Evolutionary conservation across 192 early-diverging fungal species (phyloP).

Genomic region (Linnemannia schmuckeri): DNA sequence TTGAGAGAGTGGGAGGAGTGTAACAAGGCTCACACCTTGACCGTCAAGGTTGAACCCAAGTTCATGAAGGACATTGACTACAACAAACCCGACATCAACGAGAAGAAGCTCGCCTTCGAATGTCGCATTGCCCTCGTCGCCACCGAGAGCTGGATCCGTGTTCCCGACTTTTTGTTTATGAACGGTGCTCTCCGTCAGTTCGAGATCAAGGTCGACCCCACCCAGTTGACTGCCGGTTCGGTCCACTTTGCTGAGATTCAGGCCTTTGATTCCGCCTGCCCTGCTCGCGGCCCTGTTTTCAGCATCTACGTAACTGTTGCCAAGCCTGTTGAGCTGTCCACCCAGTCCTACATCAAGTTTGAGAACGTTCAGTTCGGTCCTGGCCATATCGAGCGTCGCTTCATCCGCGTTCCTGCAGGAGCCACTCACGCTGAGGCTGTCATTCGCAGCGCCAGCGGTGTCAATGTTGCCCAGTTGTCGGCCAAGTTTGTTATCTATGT

Average conservation of each 20-base stretch:
- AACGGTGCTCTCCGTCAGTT: conserved; percentile 76
- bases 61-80: conserved; percentile 76
- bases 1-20: conserved; percentile 84
- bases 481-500: conserved; percentile 57
- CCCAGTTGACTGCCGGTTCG: conserved; percentile 77
- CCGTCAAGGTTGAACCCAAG: conserved; percentile 67
- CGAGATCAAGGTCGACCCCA: conserved; percentile 83
- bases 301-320: conserved; percentile 89
- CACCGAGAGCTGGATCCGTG: conserved; percentile 81
- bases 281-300: conserved; percentile 86
- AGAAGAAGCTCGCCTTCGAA: conserved; percentile 82
- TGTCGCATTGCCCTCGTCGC: conserved; percentile 78
- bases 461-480: conserved; percentile 16
- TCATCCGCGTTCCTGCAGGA: conserved; percentile 84
- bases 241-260: conserved; percentile 84
- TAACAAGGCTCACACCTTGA: conserved; percentile 67
- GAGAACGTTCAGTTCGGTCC: conserved; percentile 74
- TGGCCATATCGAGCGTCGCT: conserved; percentile 83
- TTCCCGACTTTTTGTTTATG: conserved; percentile 81
- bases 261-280: conserved; percentile 82
- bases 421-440: conserved; percentile 80
- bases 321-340: conserved; percentile 74
- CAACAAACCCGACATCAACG: conserved; percentile 66
- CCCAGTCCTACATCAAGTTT: conserved; percentile 66
- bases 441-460: conserved; percentile 29